Base-by-base conservation (phyloP, 768 basidiomycete genomes). In the Podaxis sp. region DNA sequence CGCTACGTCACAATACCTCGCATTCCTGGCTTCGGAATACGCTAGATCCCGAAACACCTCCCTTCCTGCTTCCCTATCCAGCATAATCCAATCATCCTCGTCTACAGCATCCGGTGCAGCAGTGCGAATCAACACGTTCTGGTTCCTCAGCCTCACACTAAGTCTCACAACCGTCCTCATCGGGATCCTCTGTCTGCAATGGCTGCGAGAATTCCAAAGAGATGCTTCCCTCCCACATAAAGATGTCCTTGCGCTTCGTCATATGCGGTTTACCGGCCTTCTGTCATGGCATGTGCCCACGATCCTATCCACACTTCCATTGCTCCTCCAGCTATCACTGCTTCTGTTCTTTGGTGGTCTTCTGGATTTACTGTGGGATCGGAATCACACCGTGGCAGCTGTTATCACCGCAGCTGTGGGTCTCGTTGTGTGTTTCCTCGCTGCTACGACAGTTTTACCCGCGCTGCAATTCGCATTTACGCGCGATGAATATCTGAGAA, bases 401-500 rank as follows among this genome's bases (percentile, higher is more conserved):
- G 51, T 56, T 11, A 51, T 67, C 22, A 60, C 62, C n/a, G 46
- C 52, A 15, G 49, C 53, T 3, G 50, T 62, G 20, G 59, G 60
- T 7, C 57, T 67, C 12, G 54, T 64, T 6, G 28, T 64, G 13
- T 40, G 54, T 13, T 65, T 65, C 49, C 44, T 66, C 37, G 52
- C 49, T 2, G 60, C 65, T 5, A 75, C 74, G 0, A 73, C 72
- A 0, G 67, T 67, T 2, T 64, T 72, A 2, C 72, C 74, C 10
- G 69, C 71, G 10, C 58, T 75, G 2, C 74, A 73, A 53, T 71
- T 73, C 44, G 67, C 68, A 0, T 66, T 73, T 44, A 65, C 68
- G 2, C 64, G 59, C 20, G 69, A 73, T 37, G 67, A 68, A 15
- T 65, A 70, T 46, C 64, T 75, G 8, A 69, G 70, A 10, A 66